phyloP scores from a whole-genome alignment of 345 rosid genomes.

The Citrus hindsii region DNA sequence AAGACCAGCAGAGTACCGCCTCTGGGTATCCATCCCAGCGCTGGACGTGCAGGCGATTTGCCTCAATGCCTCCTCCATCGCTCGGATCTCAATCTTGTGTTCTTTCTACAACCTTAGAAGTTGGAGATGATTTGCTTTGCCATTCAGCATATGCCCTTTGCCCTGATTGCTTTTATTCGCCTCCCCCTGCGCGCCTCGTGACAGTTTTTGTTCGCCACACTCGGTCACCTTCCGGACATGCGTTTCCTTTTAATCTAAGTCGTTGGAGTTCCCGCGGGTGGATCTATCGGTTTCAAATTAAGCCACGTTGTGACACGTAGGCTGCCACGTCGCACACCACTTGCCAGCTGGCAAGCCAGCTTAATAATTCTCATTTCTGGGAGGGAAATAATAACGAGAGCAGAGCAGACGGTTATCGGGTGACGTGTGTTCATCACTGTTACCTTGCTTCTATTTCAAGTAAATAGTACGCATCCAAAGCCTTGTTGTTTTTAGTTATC shows the following conservation, averaged over 20 bases:
- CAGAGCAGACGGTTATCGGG: not conserved
- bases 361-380: not conserved
- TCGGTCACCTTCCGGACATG: conserved; percentile 21
- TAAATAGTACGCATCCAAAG: no score
- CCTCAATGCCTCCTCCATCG: conserved; percentile 5
- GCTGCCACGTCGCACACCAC: not conserved
- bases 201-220: conserved; percentile 31
- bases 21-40: conserved; percentile 9
- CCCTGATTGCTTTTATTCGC: conserved; percentile 22
- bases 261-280: not conserved
- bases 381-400: not conserved
- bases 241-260: not conserved
- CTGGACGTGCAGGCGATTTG: conserved; percentile 1
- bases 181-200: conserved; percentile 10
- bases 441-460: no score
- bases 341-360: not conserved
- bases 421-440: not conserved
- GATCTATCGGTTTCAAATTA: not conserved
- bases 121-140: no score
- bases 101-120: no score
- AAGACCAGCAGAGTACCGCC: not conserved
- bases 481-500: no score
- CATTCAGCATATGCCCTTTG: no score
- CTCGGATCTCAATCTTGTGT: not conserved
- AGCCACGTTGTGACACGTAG: conserved; percentile 14